phyloP scores from a whole-genome alignment of 2,329 filamentous ascomycete genomes.

The Thielaviopsis ethacetica region DNA sequence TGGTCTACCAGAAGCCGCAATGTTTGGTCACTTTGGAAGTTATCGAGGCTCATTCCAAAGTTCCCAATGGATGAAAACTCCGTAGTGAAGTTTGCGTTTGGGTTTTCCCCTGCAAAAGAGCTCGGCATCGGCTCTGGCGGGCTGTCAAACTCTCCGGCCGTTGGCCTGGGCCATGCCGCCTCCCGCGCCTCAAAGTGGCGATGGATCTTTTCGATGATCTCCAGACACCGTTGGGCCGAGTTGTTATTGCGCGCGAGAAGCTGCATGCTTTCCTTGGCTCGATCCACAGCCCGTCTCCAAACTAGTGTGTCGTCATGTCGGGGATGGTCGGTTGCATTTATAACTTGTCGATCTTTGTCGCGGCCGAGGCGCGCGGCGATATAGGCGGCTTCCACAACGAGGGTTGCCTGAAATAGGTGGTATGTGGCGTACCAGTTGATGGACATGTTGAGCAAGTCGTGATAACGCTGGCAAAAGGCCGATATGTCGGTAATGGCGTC shows the following conservation, averaged over 20 bases:
- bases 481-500: conserved; percentile 22
- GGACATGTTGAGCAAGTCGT: conserved; percentile 18
- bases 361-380: conserved; percentile 1
- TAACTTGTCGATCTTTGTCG: not conserved
- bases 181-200: not conserved
- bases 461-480: conserved; percentile 19
- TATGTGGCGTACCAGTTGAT: conserved; percentile 27
- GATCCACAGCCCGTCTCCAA: not conserved
- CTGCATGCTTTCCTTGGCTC: not conserved
- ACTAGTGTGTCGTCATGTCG: not conserved
- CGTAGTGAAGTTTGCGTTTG: not conserved
- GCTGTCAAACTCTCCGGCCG: not conserved
- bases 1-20: conserved; percentile 4
- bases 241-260: conserved; percentile 1
- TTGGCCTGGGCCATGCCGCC: not conserved
- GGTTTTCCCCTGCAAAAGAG: not conserved
- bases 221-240: conserved; percentile 2
- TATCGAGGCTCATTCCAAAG: not conserved
- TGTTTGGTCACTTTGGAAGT: conserved; percentile 3
- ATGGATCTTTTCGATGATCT: conserved; percentile 4
- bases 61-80: not conserved
- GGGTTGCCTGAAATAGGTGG: conserved; percentile 27
- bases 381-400: conserved; percentile 21
- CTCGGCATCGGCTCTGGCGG: not conserved
- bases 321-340: not conserved